Percentiles rank a stretch among this genome's conserved stretches.
Evolutionary conservation across 768 basidiomycete species (phyloP).

Genomic region (Podaxis sp.): DNA sequence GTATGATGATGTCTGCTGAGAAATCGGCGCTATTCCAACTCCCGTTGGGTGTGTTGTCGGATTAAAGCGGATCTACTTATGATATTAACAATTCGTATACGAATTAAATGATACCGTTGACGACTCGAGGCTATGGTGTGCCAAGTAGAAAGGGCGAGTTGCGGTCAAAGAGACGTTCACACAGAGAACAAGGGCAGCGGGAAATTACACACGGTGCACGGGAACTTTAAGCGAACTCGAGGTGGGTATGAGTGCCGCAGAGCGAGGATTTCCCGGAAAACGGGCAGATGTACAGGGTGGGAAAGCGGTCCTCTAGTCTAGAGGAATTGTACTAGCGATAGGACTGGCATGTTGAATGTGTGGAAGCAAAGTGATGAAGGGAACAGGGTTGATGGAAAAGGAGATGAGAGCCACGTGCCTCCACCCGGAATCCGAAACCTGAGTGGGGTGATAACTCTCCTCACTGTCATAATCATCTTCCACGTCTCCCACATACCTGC

Average conservation of each 20-base stretch:
- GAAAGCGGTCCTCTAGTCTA: too few species aligned
- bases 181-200: not conserved
- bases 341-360: too few species aligned
- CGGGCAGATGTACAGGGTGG: too few species aligned
- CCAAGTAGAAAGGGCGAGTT: not conserved
- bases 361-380: not conserved
- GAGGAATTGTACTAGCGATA: too few species aligned
- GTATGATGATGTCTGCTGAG: slow-evolving; percentile 38
- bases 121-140: too few species aligned
- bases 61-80: not conserved
- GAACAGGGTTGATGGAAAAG: slow-evolving; percentile 1
- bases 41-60: slow-evolving; percentile 32
- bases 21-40: slow-evolving; percentile 29
- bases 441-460: slow-evolving; percentile 4
- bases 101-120: too few species aligned
- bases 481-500: not conserved
- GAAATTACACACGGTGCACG: not conserved
- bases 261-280: too few species aligned
- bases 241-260: too few species aligned
- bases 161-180: not conserved
- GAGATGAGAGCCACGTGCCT: slow-evolving; percentile 4
- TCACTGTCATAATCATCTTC: not conserved
- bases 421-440: slow-evolving; percentile 4
- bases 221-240: not conserved
- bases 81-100: too few species aligned